A percentile compares a stretch with the other conserved stretches of the same genome.
Evolutionary conservation across 1,284 basidiomycete genomes (phyloP).

Genomic region (Ceratobasidium theobromae): DNA sequence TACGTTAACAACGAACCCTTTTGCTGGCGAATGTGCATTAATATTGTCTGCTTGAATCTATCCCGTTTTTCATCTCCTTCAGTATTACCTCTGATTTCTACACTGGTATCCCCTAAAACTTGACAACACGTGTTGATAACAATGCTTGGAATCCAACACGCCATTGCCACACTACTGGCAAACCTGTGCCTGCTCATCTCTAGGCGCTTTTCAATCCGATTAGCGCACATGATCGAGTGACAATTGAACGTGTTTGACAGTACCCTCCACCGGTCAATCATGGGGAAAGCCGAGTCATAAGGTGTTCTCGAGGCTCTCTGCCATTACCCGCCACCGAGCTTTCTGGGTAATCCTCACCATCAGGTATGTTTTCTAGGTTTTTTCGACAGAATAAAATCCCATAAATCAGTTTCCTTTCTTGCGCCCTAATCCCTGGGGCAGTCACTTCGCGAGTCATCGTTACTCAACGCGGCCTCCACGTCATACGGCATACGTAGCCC

Average conservation of each 20-base stretch:
- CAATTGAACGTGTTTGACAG: background rate
- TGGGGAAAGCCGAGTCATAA: background rate
- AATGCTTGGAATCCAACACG: background rate
- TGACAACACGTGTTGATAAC: background rate
- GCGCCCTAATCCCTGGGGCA: too few relatives aligned
- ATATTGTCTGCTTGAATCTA: background rate
- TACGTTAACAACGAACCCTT: too few relatives aligned
- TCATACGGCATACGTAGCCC: too few relatives aligned
- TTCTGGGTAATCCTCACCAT: too few relatives aligned
- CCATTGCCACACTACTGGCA: background rate
- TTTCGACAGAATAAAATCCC: too few relatives aligned
- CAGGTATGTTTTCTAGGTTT: too few relatives aligned
- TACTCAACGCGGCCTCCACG: too few relatives aligned
- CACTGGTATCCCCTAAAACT: too few relatives aligned
- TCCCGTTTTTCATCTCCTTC: background rate
- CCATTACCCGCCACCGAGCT: too few relatives aligned
- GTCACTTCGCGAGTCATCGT: too few relatives aligned
- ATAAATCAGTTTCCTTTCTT: too few relatives aligned
- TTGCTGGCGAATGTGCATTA: background rate
- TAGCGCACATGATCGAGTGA: background rate
- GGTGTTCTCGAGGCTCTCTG: background rate
- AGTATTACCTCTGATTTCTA: background rate
- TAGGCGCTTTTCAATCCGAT: background rate
- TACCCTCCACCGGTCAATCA: background rate
- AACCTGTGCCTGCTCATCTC: background rate